phyloP scores from a whole-genome alignment of 2,329 filamentous ascomycete species.

The Hypoxylon rubiginosum region DNA sequence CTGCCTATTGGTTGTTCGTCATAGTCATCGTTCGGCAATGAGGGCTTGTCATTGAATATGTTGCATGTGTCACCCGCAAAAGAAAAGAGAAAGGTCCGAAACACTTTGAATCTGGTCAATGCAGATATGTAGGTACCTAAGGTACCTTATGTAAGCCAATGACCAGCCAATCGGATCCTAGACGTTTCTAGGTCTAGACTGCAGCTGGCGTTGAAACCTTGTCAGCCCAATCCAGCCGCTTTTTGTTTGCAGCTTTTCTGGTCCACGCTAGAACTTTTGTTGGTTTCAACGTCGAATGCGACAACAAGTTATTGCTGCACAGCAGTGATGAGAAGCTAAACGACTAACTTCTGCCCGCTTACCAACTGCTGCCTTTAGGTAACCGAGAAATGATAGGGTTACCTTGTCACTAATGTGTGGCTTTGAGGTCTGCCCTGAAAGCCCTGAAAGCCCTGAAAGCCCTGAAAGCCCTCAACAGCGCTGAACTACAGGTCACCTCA shows the following conservation, averaged over 20 bases:
- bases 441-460: too few species aligned
- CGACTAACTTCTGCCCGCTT: not conserved
- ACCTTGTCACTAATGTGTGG: not conserved
- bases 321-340: not conserved
- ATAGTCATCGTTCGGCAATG: not conserved
- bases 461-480: too few species aligned
- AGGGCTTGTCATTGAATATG: not conserved
- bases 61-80: not conserved
- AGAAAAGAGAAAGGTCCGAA: not conserved
- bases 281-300: not conserved
- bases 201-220: not conserved
- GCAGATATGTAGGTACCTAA: not conserved
- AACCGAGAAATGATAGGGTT: not conserved
- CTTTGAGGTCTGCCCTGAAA: not conserved
- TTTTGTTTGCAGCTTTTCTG: not conserved
- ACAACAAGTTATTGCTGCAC: not conserved
- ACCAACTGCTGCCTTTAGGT: not conserved
- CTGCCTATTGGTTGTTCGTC: not conserved
- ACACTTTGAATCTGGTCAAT: conserved; percentile 12
- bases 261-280: conserved; percentile 5
- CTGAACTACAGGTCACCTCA: conserved; percentile 6
- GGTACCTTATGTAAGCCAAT: not conserved
- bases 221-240: not conserved
- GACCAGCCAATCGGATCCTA: conserved; percentile 27
- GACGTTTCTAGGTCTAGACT: too few species aligned